phyloP scores from a whole-genome alignment of 139 green algal species.

The Mesotaenium endlicherianum region DNA sequence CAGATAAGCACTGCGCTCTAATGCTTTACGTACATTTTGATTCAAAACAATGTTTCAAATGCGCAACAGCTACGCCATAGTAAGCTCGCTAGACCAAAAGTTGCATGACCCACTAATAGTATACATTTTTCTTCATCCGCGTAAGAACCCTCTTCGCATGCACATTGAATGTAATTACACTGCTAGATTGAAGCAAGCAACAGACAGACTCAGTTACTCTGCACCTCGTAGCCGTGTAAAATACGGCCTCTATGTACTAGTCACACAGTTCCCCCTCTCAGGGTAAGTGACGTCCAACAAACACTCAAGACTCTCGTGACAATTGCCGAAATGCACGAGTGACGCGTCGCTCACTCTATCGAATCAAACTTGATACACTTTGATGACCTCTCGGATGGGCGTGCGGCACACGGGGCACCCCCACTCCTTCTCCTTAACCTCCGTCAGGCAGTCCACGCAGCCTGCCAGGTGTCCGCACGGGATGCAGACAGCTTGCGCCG shows the following conservation, averaged over 20 bases:
- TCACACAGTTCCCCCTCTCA: neutral
- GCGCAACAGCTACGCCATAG: too few relatives aligned
- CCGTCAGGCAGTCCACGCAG: conserved; percentile 17
- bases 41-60: neutral
- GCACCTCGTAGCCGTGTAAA: neutral
- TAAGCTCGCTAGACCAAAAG: too few relatives aligned
- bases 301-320: neutral
- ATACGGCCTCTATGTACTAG: neutral
- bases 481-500: neutral
- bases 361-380: conserved; percentile 25
- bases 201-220: neutral
- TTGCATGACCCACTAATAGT: too few relatives aligned
- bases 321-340: neutral
- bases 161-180: too few relatives aligned
- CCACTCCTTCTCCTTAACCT: conserved; percentile 1
- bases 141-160: too few relatives aligned
- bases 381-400: conserved; percentile 1
- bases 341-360: too few relatives aligned
- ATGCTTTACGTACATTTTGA: neutral
- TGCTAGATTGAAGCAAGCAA: neutral
- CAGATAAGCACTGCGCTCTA: neutral
- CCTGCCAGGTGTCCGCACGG: conserved; percentile 14
- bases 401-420: conserved; percentile 18
- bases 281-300: neutral
- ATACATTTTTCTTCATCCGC: too few relatives aligned